Conservation (phyloP, 345 rosid genomes). For the Linum usitatissimum region DNA sequence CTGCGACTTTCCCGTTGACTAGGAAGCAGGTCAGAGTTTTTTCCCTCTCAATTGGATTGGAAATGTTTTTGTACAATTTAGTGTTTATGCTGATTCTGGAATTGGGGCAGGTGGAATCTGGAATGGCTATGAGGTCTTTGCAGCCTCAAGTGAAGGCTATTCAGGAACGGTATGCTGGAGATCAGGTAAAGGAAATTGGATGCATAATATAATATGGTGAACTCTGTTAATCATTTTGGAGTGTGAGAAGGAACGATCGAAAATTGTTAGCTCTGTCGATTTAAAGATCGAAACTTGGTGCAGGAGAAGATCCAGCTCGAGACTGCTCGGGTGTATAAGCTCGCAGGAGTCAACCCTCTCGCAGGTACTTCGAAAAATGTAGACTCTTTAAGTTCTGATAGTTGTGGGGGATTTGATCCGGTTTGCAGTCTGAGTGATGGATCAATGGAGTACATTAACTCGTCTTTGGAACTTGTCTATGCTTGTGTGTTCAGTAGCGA, state of each 20-base stretch:
- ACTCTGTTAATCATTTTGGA: background rate
- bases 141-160: conserved; percentile 89
- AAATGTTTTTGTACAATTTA: background rate
- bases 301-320: conserved; percentile 94
- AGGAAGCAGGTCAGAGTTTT: conserved; percentile 67
- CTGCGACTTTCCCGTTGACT: conserved; percentile 86
- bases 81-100: background rate
- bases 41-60: background rate
- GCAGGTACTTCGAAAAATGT: conserved; percentile 41
- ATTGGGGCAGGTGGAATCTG: conserved; percentile 69
- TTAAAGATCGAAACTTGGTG: conserved; percentile 10
- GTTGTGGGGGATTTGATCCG: background rate
- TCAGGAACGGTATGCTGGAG: conserved; percentile 71
- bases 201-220: background rate
- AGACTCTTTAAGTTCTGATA: background rate
- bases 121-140: conserved; percentile 86
- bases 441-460: no score
- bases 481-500: no score
- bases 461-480: no score
- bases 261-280: background rate
- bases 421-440: no score
- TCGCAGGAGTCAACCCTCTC: conserved; percentile 84
- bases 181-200: conserved; percentile 44
- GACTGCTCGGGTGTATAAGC: conserved; percentile 84
- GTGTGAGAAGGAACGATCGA: background rate